Evolutionary conservation across 2,329 filamentous ascomycete genomes (phyloP), one percentile per base, ranked within the genome.

Genomic region (Monilinia fructicola): DNA sequence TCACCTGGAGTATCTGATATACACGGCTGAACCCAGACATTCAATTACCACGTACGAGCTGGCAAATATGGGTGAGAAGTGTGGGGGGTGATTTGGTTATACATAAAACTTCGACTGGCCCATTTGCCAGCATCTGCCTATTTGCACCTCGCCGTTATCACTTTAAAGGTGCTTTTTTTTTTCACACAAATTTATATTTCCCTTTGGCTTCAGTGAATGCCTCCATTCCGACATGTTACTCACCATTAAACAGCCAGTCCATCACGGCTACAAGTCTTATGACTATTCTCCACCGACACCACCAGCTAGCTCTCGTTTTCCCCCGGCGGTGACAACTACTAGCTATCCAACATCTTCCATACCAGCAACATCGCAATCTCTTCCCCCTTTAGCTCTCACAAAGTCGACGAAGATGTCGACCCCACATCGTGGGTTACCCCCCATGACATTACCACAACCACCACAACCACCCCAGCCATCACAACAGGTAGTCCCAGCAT

Each of bases 381-480:
- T 75, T 69, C 72, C 74, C 62, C 76, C 70, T 69, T 69, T 77
- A 63, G 73, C 76, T 66, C 66, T 72, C 54, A 60, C 66, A 40
- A 81, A 79, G 75, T 79, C 83, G 68, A 77, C 79, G 69, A 77
- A 79, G 77, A 91, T 91, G 89, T 88, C 88, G 75, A 85, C 84
- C 75, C 84, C 87, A 78, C 88, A 89, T 78, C 86, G 88, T 78
- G 80, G 91, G 80, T 89, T 89, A 76, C 85, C 85, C 67, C 87
- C 89, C 76, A 85, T 90, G 84, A 82, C 84, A 73, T 78, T 89
- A 71, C 81, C 86, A 69, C 78, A 79, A 71, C 68, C 71, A 71
- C 81, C 86, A 69, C 78, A 79, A 71, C 68, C 71, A 44, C 16
- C 68, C 50, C 72, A 73, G 48, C 73, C 70, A 38, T 62, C 68